These are phyloP conservation scores for Saccharomyces pastorianus DNA, from an alignment of 1,139 yeast species.

Conservation along the genomic window DNA sequence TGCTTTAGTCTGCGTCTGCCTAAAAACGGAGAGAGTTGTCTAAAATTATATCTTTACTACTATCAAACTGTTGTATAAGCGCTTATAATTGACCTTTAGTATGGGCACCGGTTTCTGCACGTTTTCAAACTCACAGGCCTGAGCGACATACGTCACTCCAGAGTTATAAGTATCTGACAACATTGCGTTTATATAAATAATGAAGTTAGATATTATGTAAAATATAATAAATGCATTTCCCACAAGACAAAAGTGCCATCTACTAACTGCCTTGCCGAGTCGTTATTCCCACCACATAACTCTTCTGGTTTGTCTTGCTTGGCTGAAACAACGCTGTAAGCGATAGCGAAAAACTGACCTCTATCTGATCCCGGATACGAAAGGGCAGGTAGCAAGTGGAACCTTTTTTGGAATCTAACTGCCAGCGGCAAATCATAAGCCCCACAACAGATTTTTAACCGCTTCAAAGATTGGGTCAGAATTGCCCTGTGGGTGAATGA, in stretches of 20 bases:
- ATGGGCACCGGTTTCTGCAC: not conserved
- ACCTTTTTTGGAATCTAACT: not conserved
- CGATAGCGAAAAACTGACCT: not conserved
- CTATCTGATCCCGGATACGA: not conserved
- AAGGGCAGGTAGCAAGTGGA: not conserved
- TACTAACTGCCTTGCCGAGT: conserved; percentile 6
- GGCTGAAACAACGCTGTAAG: not conserved
- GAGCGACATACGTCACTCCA: not conserved
- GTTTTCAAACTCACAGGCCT: not conserved
- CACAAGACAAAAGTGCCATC: conserved; percentile 13
- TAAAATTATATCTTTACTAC: not conserved
- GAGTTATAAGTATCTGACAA: no score
- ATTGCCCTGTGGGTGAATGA: not conserved
- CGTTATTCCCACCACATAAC: not conserved
- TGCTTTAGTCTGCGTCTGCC: not conserved
- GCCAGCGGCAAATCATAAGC: not conserved
- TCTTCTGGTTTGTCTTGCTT: not conserved
- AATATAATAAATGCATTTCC: conserved; percentile 38
- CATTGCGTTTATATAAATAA: no score
- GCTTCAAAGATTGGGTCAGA: not conserved
- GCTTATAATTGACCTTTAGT: not conserved
- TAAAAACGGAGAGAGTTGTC: not conserved
- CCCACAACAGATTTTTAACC: not conserved
- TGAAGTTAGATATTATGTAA: no score
- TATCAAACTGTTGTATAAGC: not conserved